phyloP scores from a whole-genome alignment of 257 asterid genomes.

The Dorcoceras hygrometricum region DNA sequence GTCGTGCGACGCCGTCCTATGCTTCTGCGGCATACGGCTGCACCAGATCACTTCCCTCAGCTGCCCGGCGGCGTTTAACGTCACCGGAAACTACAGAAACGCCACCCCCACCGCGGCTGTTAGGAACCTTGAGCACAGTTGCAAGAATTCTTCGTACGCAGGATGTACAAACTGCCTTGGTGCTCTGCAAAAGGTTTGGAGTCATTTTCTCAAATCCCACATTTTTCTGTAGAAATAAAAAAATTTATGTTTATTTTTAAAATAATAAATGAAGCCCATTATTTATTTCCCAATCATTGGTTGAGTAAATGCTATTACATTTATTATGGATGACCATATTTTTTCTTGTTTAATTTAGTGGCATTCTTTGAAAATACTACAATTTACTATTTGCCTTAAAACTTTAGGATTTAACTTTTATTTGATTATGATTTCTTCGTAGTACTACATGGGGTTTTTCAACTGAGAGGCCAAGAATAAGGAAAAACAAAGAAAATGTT shows the following conservation, averaged over 20 bases:
- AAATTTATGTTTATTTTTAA: no score
- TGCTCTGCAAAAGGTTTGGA: conserved; percentile 75
- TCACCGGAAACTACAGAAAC: conserved; percentile 40
- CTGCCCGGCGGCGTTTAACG: conserved; percentile 84
- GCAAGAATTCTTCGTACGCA: conserved; percentile 70
- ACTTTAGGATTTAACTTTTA: not conserved
- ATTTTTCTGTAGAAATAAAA: no score
- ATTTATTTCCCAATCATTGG: conserved; percentile 38
- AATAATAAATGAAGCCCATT: not conserved
- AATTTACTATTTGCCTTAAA: not conserved
- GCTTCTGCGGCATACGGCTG: conserved; percentile 91
- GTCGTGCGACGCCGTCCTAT: conserved; percentile 87
- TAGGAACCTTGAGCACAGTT: conserved; percentile 66
- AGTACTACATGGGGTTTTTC: no score
- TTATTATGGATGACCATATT: not conserved
- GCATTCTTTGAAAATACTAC: not conserved
- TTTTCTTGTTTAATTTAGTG: not conserved
- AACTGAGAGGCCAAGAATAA: no score
- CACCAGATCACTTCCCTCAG: conserved; percentile 77
- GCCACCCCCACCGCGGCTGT: conserved; percentile 92
- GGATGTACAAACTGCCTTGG: conserved; percentile 91
- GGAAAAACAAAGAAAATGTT: no score
- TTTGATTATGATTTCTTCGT: no score
- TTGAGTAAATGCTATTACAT: conserved; percentile 17
- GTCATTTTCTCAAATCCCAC: not conserved